Evolutionary conservation across 768 basidiomycete species (phyloP).

Genomic region (Mrakia blollopis): DNA sequence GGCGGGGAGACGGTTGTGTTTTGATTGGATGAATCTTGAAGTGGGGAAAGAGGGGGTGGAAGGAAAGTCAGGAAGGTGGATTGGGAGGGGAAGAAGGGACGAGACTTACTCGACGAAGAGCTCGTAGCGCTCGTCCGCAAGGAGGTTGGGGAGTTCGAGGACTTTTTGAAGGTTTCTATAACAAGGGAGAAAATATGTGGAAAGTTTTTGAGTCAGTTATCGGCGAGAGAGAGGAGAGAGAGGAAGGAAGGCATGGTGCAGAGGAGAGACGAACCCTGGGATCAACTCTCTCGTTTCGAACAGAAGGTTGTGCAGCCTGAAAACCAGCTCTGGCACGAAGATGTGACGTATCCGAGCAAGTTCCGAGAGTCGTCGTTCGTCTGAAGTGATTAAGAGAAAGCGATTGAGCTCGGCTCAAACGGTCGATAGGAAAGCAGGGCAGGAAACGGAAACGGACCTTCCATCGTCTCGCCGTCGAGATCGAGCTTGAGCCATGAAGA

Average conservation of each 20-base stretch:
- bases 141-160: conserved; percentile 70
- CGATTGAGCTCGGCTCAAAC: background rate
- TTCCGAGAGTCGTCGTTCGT: conserved; percentile 58
- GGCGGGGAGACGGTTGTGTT: conserved; percentile 19
- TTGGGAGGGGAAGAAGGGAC: background rate
- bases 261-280: conserved; percentile 55
- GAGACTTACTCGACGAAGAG: conserved; percentile 78
- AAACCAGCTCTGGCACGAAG: conserved; percentile 81
- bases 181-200: background rate
- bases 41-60: too few species aligned
- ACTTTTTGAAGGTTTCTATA: conserved; percentile 69
- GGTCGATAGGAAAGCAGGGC: background rate
- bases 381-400: conserved; percentile 38
- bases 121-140: conserved; percentile 80
- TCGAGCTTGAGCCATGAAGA: conserved; percentile 39
- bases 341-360: conserved; percentile 78
- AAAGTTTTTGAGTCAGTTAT: background rate
- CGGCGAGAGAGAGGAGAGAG: background rate
- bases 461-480: background rate
- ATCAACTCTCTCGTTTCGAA: conserved; percentile 60
- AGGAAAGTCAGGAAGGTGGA: background rate
- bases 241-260: background rate
- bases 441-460: background rate
- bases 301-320: conserved; percentile 73
- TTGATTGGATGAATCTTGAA: conserved; percentile 12